Base-by-base conservation (phyloP, 2,329 filamentous ascomycete genomes). In the Dendrostoma leiphaemia region DNA sequence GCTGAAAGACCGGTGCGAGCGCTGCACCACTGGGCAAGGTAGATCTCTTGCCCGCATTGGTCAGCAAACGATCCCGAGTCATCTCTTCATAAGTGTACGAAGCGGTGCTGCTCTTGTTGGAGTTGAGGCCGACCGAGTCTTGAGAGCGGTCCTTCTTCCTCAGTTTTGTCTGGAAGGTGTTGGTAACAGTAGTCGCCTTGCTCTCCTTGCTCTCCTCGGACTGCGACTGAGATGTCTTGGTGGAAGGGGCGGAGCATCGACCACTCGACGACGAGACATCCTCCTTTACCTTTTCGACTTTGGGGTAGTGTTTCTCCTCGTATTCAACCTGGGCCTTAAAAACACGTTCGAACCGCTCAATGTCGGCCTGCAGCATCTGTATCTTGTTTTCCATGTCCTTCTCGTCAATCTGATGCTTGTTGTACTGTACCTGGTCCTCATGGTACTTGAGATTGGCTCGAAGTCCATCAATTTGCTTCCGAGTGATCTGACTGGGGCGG, bases 361-460 rank as follows among this genome's bases (percentile, higher is more conserved):
- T 71, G 24, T 71, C 64, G 3, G 60, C 62, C 43, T 64, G 62
- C 52, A 68, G 60, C 40, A 76, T 70, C 24, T 69, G 65, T 53
- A 84, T 77, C 29, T 75, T 74, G 21, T 71, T 66, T 56, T 77
- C 72, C 64, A 82, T 76, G 31, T 73, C 67, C 57, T 72, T 74
- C 60, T 82, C 80, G 54, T 86, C 82, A 58, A 85, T 82, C 60
- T 85, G 82, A 58, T 85, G 81, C 59, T 76, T 79, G 63, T 86
- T 85, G 70, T 81, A 84, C 49, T 77, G 75, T 41, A 86, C 66
- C 60, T 86, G 82, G 56, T 82, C 78, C 58, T 84, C 77, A 37
- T 80, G 72, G 54, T 79, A 78, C 61, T 77, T 81, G 56, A 86
- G 71, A n/a, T 76, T 75, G n/a, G 64, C 62, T 37, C 74, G 75